Percentiles rank a stretch among this genome's conserved stretches.
phyloP scores from a whole-genome alignment of 208 protist genomes.

The Crithidia mellificae region DNA sequence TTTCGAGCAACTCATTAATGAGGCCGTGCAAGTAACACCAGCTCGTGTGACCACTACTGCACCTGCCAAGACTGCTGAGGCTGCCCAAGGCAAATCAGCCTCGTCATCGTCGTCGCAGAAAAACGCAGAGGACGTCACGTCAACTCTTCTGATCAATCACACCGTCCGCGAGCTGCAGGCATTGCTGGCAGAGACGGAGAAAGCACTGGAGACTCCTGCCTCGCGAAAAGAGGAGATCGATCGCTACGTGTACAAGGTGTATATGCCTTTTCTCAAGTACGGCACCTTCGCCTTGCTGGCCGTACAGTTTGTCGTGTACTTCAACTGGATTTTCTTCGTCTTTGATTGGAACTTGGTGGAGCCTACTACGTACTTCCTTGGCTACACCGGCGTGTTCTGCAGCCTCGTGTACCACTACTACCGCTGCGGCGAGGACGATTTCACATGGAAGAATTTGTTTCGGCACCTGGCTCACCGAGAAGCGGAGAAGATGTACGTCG shows the following conservation, averaged over 20 bases:
- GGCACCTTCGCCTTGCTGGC: conserved; percentile 45
- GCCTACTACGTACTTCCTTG: conserved; percentile 85
- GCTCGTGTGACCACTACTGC: not conserved
- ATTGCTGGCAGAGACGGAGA: conserved; percentile 33
- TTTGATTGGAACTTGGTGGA: conserved; percentile 91
- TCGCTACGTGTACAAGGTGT: conserved; percentile 32
- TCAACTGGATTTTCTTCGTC: conserved; percentile 85
- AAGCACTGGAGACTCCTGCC: conserved; percentile 16
- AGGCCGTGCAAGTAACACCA: conserved; percentile 21
- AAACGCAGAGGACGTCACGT: not conserved
- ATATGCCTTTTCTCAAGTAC: conserved; percentile 57
- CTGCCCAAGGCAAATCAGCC: not conserved
- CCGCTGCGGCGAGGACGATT: conserved; percentile 46
- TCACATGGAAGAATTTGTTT: conserved; percentile 64
- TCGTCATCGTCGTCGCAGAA: not conserved
- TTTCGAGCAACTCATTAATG: conserved; percentile 30
- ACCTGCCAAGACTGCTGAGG: not conserved
- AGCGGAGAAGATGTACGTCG: conserved; percentile 41
- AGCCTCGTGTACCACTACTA: conserved; percentile 75
- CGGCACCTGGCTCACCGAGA: conserved; percentile 34
- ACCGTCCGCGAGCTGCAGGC: conserved; percentile 38
- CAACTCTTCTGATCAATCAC: conserved; percentile 27
- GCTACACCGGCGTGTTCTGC: conserved; percentile 61
- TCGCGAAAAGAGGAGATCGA: conserved; percentile 45
- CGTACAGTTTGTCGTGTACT: conserved; percentile 68